Evolutionary conservation across 2,329 filamentous ascomycete genomes (phyloP).

Genomic region (Fusarium ramigenum): DNA sequence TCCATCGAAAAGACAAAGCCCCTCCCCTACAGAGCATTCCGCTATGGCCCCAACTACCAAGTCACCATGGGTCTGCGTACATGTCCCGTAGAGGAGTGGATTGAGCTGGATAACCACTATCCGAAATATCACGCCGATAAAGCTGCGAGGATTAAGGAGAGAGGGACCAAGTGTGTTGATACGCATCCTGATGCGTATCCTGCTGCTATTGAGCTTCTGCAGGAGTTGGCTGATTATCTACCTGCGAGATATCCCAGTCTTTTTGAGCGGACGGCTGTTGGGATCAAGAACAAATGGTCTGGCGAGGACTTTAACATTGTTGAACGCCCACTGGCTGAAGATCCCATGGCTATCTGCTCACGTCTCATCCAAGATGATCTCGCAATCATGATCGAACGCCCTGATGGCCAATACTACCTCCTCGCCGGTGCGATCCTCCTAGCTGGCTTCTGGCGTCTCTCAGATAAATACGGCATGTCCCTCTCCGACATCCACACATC

Average conservation of each 20-base stretch:
- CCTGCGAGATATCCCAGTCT: slow-evolving; percentile 78
- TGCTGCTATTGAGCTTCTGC: slow-evolving; percentile 78
- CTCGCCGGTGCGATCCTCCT: slow-evolving; percentile 80
- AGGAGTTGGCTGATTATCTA: slow-evolving; percentile 77
- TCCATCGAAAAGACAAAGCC: slow-evolving; percentile 74
- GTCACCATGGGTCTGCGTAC: slow-evolving; percentile 81
- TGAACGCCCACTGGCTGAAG: slow-evolving; percentile 72
- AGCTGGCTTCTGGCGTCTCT: slow-evolving; percentile 83
- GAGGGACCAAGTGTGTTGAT: slow-evolving; percentile 72
- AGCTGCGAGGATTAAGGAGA: slow-evolving; percentile 70
- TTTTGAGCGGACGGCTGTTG: slow-evolving; percentile 69
- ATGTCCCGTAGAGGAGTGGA: slow-evolving; percentile 78
- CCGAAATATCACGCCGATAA: slow-evolving; percentile 78
- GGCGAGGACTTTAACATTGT: slow-evolving; percentile 76
- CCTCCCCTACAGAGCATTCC: slow-evolving; percentile 80
- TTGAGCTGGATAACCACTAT: slow-evolving; percentile 85
- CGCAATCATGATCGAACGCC: slow-evolving; percentile 81
- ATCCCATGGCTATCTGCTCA: slow-evolving; percentile 80
- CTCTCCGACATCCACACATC: slow-evolving; percentile 82
- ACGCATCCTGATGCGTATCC: slow-evolving; percentile 77
- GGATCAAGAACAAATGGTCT: slow-evolving; percentile 76
- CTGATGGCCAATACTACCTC: slow-evolving; percentile 83
- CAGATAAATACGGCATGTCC: slow-evolving; percentile 83
- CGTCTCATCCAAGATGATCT: slow-evolving; percentile 84
- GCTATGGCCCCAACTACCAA: slow-evolving; percentile 79